Evolutionary conservation across 176 grass and related monocot species (phyloP).

Genomic region (Tuctoria greenei): DNA sequence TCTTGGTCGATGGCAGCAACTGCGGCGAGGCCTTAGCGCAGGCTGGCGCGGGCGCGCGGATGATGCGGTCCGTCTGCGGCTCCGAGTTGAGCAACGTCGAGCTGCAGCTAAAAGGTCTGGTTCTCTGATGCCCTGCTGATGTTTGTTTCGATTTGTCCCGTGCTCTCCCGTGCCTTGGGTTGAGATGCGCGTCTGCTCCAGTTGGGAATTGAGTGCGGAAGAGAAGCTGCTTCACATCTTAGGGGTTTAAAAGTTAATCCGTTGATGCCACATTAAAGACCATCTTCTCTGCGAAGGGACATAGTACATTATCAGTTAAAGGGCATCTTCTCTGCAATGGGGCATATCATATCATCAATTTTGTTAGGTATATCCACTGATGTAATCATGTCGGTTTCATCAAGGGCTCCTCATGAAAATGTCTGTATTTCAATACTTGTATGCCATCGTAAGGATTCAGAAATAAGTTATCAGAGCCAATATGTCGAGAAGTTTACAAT

Average conservation of each 20-base stretch:
- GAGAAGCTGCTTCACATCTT: neutral
- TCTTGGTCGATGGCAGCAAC: conserved; percentile 38
- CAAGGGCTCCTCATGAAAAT: neutral
- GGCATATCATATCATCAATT: neutral
- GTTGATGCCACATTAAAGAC: conserved; percentile 7
- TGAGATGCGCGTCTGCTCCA: neutral
- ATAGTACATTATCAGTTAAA: neutral
- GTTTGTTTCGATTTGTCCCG: neutral
- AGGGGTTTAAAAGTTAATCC: neutral
- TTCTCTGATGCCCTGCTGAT: conserved; percentile 8
- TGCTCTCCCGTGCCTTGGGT: neutral
- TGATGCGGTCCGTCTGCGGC: conserved; percentile 49
- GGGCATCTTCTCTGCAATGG: neutral
- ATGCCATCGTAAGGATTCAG: neutral
- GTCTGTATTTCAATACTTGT: neutral
- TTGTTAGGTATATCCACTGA: neutral
- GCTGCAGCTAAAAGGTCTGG: conserved; percentile 44
- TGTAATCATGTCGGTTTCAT: neutral
- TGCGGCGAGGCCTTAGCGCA: conserved; percentile 43
- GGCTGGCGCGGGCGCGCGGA: conserved; percentile 30
- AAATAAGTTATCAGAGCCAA: neutral
- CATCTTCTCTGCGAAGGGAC: neutral
- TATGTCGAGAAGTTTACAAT: neutral
- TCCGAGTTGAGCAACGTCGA: conserved; percentile 44
- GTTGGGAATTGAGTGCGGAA: neutral